phyloP scores from a whole-genome alignment of 2,329 filamentous ascomycete genomes.

The Neonectria ditissima region DNA sequence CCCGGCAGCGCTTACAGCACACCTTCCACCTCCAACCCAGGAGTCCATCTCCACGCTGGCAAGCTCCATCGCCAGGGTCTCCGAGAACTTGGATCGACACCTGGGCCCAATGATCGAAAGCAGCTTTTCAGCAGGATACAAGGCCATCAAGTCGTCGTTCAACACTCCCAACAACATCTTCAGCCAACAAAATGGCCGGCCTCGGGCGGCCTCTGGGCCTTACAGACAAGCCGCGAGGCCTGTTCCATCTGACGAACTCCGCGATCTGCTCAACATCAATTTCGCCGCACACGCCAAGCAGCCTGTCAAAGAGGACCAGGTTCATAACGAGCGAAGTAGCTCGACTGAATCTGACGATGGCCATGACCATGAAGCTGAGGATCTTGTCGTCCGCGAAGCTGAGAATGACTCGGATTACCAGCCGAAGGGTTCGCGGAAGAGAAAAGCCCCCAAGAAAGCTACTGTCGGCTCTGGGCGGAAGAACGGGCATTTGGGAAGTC shows the following conservation, averaged over 20 bases:
- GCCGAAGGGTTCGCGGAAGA: slow-evolving; percentile 25
- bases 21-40: slow-evolving; percentile 2
- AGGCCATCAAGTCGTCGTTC: slow-evolving; percentile 8
- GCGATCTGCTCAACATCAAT: slow-evolving; percentile 19
- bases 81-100: background rate
- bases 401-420: slow-evolving; percentile 36
- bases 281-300: slow-evolving; percentile 14
- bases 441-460: slow-evolving; percentile 16
- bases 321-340: background rate
- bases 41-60: background rate
- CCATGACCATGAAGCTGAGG: slow-evolving; percentile 2
- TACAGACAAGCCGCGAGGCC: background rate
- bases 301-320: background rate
- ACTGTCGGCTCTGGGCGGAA: slow-evolving; percentile 12
- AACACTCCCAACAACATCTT: background rate
- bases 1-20: slow-evolving; percentile 2
- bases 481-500: slow-evolving; percentile 2
- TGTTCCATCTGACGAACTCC: slow-evolving; percentile 13
- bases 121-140: slow-evolving; percentile 1
- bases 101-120: background rate
- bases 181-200: background rate
- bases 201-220: background rate
- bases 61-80: background rate
- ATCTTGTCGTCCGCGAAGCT: slow-evolving; percentile 22
- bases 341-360: background rate